Percentiles rank a stretch among this genome's conserved stretches.
phyloP scores from a whole-genome alignment of 2,329 filamentous ascomycete species.

The Talaromyces sp. region DNA sequence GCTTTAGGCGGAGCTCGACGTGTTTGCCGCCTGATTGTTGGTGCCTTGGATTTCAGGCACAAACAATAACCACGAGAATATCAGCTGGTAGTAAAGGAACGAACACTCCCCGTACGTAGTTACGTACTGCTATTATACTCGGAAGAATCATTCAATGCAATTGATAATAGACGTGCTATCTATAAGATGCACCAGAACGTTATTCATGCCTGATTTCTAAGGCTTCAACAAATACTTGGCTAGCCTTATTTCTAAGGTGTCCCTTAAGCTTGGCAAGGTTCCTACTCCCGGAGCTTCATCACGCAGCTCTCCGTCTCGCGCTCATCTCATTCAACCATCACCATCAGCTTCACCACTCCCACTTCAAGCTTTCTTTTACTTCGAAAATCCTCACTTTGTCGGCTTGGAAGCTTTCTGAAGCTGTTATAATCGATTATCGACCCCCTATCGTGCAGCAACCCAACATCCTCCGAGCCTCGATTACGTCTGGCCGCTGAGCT shows the following conservation, averaged over 20 bases:
- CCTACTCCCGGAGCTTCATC: conserved; percentile 40
- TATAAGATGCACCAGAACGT: background rate
- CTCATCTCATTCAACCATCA: conserved; percentile 38
- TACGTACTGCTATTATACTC: background rate
- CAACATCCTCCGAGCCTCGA: conserved; percentile 4
- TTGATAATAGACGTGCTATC: background rate
- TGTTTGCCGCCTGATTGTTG: conserved; percentile 5
- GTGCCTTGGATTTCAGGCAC: conserved; percentile 10
- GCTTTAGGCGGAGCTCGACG: conserved; percentile 10
- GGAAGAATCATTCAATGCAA: background rate
- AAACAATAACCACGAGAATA: background rate
- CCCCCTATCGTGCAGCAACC: background rate
- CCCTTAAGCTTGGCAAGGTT: conserved; percentile 29
- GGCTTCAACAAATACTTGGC: background rate
- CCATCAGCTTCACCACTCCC: conserved; percentile 15
- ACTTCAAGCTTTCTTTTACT: conserved; percentile 32
- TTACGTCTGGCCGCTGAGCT: conserved; percentile 21
- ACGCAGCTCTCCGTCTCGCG: conserved; percentile 40
- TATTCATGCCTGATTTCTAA: background rate
- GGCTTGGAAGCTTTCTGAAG: background rate
- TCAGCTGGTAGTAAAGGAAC: background rate
- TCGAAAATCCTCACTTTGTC: conserved; percentile 33
- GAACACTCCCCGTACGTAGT: background rate
- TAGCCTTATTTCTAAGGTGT: conserved; percentile 14
- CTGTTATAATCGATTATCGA: background rate